Evolutionary conservation across 2,329 filamentous ascomycete genomes (phyloP).

Genomic region (Colletotrichum salicis): DNA sequence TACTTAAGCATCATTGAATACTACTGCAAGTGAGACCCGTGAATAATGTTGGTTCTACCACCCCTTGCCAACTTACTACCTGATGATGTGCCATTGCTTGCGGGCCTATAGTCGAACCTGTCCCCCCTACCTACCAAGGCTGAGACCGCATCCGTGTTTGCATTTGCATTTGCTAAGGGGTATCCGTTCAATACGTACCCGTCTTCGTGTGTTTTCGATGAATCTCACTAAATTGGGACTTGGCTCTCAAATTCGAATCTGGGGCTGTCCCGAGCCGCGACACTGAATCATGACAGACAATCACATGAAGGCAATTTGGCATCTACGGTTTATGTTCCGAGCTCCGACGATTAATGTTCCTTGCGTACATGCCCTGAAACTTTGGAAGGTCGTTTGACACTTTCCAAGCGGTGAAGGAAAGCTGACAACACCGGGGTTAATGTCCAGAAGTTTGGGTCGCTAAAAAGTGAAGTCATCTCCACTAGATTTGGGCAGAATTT

Average conservation of each 20-base stretch:
- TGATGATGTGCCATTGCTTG: not conserved
- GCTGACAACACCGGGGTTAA: not conserved
- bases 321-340: not conserved
- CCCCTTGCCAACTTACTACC: not conserved
- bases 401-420: not conserved
- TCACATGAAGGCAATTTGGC: not conserved
- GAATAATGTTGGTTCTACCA: not conserved
- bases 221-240: not conserved
- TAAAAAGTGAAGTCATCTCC: not conserved
- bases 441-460: not conserved
- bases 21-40: not conserved
- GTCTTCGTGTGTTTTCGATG: no score
- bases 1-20: no score
- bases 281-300: not conserved
- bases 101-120: not conserved
- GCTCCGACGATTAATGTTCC: not conserved
- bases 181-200: not conserved
- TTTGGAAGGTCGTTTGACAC: not conserved
- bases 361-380: not conserved
- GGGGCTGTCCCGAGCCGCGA: not conserved
- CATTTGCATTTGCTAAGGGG: not conserved
- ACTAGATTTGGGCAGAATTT: not conserved
- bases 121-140: not conserved
- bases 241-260: not conserved
- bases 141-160: not conserved